Conservation (phyloP, 495 filamentous ascomycete species). For the Halenospora varia region DNA sequence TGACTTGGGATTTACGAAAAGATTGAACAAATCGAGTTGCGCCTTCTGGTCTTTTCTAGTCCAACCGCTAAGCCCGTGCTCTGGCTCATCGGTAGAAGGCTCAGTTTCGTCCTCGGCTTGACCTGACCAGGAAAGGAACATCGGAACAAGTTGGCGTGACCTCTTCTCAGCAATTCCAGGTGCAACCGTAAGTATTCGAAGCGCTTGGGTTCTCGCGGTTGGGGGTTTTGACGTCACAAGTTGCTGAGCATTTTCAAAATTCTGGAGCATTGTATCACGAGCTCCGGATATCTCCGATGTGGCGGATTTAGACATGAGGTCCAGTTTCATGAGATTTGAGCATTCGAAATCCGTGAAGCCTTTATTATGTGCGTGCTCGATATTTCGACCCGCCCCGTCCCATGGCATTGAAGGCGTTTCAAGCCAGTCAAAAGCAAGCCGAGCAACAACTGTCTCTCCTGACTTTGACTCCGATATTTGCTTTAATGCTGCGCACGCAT, state of each 20-base stretch:
- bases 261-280: slow-evolving; percentile 42
- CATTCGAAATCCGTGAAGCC: slow-evolving; percentile 72
- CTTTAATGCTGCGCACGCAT: slow-evolving; percentile 69
- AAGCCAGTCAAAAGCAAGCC: slow-evolving; percentile 78
- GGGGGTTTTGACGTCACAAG: slow-evolving; percentile 32
- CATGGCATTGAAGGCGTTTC: slow-evolving; percentile 49
- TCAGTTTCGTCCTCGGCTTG: slow-evolving; percentile 31
- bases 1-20: slow-evolving; percentile 79
- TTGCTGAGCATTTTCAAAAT: slow-evolving; percentile 46
- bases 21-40: slow-evolving; percentile 75
- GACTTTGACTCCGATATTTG: slow-evolving; percentile 63
- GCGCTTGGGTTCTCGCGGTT: slow-evolving; percentile 66
- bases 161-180: slow-evolving; percentile 79
- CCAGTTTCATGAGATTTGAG: slow-evolving; percentile 61
- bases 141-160: slow-evolving; percentile 77
- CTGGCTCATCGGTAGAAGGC: slow-evolving; percentile 37
- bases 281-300: slow-evolving; percentile 36
- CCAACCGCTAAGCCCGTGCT: slow-evolving; percentile 41
- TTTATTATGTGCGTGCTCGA: slow-evolving; percentile 19
- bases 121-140: slow-evolving; percentile 69
- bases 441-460: slow-evolving; percentile 70
- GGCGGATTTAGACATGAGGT: slow-evolving; percentile 37
- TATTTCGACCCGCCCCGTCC: slow-evolving; percentile 27
- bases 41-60: slow-evolving; percentile 72
- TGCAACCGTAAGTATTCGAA: slow-evolving; percentile 69